Evolutionary conservation across 169 alveolate species (phyloP).

Genomic region (Eimeria brunetti): DNA sequence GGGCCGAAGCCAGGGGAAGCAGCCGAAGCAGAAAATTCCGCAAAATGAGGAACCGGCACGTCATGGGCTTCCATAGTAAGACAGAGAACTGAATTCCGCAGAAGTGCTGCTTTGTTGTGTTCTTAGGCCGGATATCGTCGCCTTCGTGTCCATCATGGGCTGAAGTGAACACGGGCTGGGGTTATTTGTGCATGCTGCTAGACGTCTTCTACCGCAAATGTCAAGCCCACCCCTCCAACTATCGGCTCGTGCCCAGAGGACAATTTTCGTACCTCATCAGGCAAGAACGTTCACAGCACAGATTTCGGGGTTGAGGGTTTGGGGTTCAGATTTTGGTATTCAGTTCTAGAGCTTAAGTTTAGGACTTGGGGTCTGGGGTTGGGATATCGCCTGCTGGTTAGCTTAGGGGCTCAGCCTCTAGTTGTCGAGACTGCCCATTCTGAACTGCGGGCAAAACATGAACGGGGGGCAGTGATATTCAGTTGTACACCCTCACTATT

Average conservation of each 20-base stretch:
- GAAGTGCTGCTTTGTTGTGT: background rate
- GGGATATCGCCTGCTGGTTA: background rate
- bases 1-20: background rate
- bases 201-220: conserved; percentile 81
- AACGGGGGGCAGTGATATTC: background rate
- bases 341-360: background rate
- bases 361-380: background rate
- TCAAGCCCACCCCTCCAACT: conserved; percentile 77
- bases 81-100: background rate
- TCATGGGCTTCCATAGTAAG: background rate
- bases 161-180: conserved; percentile 83
- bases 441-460: background rate
- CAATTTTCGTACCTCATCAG: conserved; percentile 73
- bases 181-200: conserved; percentile 81
- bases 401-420: background rate
- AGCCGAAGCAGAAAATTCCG: background rate
- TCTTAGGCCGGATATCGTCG: conserved; percentile 67
- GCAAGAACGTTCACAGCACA: conserved; percentile 13
- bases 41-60: background rate
- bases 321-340: background rate
- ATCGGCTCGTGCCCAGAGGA: conserved; percentile 84
- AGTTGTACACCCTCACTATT: background rate
- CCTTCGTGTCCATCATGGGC: conserved; percentile 80
- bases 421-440: background rate
- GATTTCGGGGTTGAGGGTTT: background rate